A percentile compares a stretch with the other conserved stretches of the same genome.
Evolutionary conservation across 176 grass and related monocot species (phyloP).

Genomic region (Paspalum notatum): DNA sequence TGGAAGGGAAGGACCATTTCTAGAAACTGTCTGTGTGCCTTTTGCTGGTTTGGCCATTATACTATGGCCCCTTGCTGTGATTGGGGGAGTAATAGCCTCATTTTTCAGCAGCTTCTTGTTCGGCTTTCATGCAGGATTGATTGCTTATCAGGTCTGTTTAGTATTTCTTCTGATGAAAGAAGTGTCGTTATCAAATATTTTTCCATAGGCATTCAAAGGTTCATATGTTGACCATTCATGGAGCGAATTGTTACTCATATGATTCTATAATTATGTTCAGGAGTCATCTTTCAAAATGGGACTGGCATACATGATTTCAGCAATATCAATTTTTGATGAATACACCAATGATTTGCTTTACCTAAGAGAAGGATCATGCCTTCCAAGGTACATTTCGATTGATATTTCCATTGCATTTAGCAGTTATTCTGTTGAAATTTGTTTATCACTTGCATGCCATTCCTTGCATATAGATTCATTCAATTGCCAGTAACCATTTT

Average conservation of each 20-base stretch:
- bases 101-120: conserved; percentile 78
- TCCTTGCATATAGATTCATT: background rate
- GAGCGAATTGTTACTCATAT: background rate
- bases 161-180: background rate
- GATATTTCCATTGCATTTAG: background rate
- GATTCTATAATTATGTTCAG: conserved; percentile 10
- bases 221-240: background rate
- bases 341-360: conserved; percentile 95
- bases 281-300: conserved; percentile 79
- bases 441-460: conserved; percentile 1
- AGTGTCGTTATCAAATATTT: background rate
- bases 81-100: conserved; percentile 60
- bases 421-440: conserved; percentile 11
- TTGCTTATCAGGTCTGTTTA: conserved; percentile 72
- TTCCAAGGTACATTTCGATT: conserved; percentile 62
- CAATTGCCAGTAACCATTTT: conserved; percentile 45
- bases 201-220: background rate
- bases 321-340: conserved; percentile 80
- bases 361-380: conserved; percentile 88
- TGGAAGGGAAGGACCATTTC: conserved; percentile 88
- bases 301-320: conserved; percentile 73
- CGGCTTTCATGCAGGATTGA: conserved; percentile 58
- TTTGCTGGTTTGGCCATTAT: conserved; percentile 84
- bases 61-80: conserved; percentile 80
- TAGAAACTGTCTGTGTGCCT: conserved; percentile 85